Conservation (phyloP, 345 rosid genomes). For the Lumnitzera littorea region DNA sequence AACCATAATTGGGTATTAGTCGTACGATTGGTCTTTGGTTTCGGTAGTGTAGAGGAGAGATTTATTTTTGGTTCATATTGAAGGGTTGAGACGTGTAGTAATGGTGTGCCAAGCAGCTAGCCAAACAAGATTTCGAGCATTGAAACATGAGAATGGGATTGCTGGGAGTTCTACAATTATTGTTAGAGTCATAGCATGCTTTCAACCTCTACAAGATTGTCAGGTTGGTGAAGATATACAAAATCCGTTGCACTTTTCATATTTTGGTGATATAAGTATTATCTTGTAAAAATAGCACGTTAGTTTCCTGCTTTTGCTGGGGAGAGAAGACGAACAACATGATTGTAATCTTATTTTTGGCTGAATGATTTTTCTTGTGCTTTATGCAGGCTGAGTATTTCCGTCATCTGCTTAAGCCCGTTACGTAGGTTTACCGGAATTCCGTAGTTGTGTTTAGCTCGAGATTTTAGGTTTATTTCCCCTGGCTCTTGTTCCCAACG, state of each 20-base stretch:
- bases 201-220: constrained; percentile 92
- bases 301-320: too few relatives aligned
- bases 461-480: constrained; percentile 32
- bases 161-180: constrained; percentile 73
- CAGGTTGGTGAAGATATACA: constrained; percentile 52
- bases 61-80: constrained; percentile 9
- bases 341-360: neutral
- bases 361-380: constrained; percentile 10
- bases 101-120: constrained; percentile 99
- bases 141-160: constrained; percentile 81
- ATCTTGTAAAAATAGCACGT: neutral
- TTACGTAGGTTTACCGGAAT: constrained; percentile 61
- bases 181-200: constrained; percentile 94
- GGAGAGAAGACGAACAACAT: neutral
- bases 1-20: too few relatives aligned
- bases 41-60: neutral
- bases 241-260: neutral
- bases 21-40: neutral
- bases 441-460: constrained; percentile 34
- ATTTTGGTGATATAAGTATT: neutral
- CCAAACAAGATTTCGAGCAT: constrained; percentile 89
- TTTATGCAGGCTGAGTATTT: constrained; percentile 89
- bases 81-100: constrained; percentile 45
- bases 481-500: constrained; percentile 25
- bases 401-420: constrained; percentile 95